Percentiles rank a stretch among this genome's conserved stretches.
phyloP scores from a whole-genome alignment of 2,329 filamentous ascomycete species.

The Fusarium miscanthi region DNA sequence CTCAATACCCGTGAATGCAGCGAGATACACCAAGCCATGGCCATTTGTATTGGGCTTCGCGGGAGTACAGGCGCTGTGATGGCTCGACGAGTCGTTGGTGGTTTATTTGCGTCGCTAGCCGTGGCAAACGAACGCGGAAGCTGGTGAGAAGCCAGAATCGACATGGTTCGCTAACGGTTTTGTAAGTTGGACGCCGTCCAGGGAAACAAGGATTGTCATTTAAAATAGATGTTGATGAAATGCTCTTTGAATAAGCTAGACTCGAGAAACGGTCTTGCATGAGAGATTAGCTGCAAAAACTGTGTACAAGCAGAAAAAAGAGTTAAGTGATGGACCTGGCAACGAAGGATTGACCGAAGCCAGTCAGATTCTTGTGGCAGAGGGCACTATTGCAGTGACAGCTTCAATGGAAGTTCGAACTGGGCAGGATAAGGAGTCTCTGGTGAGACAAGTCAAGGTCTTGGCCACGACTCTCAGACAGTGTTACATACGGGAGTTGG shows the following conservation, averaged over 20 bases:
- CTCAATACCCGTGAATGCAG: background rate
- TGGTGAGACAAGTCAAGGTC: slow-evolving; percentile 2
- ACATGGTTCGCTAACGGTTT: background rate
- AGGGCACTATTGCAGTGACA: background rate
- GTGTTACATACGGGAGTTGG: background rate
- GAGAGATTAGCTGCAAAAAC: background rate
- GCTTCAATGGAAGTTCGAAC: background rate
- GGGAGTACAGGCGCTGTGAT: background rate
- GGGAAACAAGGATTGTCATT: background rate
- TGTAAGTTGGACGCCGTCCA: background rate
- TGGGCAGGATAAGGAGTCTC: background rate
- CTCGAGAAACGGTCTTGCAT: background rate
- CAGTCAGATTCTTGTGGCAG: background rate
- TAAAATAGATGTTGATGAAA: background rate
- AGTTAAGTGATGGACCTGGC: background rate
- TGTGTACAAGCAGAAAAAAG: background rate
- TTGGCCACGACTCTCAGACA: background rate
- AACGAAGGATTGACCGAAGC: background rate
- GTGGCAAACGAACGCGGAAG: background rate
- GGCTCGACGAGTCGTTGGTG: background rate
- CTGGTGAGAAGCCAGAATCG: background rate
- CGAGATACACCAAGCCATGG: background rate
- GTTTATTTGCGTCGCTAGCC: background rate
- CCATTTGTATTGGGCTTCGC: background rate
- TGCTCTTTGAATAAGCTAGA: background rate